Evolutionary conservation across 176 grass and related monocot species (phyloP), one percentile per base, ranked within the genome.

Genomic region (Carex kokanica): DNA sequence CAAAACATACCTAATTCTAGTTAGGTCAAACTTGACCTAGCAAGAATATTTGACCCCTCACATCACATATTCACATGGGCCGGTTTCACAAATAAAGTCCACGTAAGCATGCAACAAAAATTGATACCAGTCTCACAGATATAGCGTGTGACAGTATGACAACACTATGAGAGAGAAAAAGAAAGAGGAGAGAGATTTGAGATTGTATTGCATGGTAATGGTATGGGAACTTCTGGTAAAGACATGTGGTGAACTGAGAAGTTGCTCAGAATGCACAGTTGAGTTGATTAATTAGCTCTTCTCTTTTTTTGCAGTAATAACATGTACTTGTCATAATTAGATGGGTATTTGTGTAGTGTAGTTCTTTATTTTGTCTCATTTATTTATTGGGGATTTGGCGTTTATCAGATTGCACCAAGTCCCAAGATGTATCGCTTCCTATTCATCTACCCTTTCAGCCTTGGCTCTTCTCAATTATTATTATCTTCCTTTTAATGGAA

Each of bases 341-440:
- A 40, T n/a, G 18, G 65, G 27, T 40, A 18, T 49, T 49, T 43
- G 41, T 49, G n/a, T 24, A 27, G 60, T 25, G n/a, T 24, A 62
- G 60, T 62, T 62, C 0, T 77, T 54, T 23, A 18, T 77, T 14
- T 21, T 21, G 45, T 49, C 10, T 53, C 54, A 34, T 58, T 27
- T 59, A 78, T 53, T 57, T 60, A 18, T 53, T 53, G 14, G 27
- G 0, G 12, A 18, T 34, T 18, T 51, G 45, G 72, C 29, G 20
- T 14, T 80, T 60, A 20, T 60, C 9, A 38, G 78, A 12, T 80
- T 80, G 55, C 55, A 60, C 56, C 78, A 64, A 81, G 52, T 81
- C 34, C 78, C 56, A 81, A 81, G 78, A 81, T 81, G 55, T 63
- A 81, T 47, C 4, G 16, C 16, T 15, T 32, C 31, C 78, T 80